Conservation (phyloP, 75 land plant species). For the Ceratopteris richardii region DNA sequence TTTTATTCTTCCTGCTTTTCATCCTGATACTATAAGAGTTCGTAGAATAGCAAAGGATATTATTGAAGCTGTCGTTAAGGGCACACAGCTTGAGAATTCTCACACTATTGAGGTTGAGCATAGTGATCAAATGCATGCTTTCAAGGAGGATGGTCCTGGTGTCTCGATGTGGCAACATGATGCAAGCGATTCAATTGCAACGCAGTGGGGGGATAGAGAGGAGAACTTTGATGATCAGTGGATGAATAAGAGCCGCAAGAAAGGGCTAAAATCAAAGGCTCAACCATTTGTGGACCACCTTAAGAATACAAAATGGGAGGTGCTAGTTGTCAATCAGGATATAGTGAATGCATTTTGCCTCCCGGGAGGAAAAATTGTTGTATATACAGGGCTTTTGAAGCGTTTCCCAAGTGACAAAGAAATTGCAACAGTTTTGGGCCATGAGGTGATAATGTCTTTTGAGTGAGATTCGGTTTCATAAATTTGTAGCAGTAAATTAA, state of each 20-base stretch:
- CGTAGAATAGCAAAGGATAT: slow-evolving; percentile 57
- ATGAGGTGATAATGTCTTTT: no score
- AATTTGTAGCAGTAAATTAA: no score
- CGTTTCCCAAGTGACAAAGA: slow-evolving; percentile 71
- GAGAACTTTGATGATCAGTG: slow-evolving; percentile 76
- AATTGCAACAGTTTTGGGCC: slow-evolving; percentile 85
- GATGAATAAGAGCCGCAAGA: slow-evolving; percentile 65
- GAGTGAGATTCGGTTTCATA: no score
- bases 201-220: slow-evolving; percentile 39
- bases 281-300: slow-evolving; percentile 47
- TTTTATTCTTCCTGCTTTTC: slow-evolving; percentile 70
- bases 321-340: slow-evolving; percentile 67
- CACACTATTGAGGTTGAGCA: slow-evolving; percentile 22
- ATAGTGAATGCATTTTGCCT: slow-evolving; percentile 84
- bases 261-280: slow-evolving; percentile 35
- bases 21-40: slow-evolving; percentile 67
- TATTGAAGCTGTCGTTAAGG: slow-evolving; percentile 62
- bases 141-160: neutral
- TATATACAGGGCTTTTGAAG: slow-evolving; percentile 83
- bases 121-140: neutral
- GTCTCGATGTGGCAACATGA: neutral
- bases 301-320: slow-evolving; percentile 82
- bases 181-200: slow-evolving; percentile 16
- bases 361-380: slow-evolving; percentile 97
- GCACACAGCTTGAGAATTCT: slow-evolving; percentile 49